phyloP scores from a whole-genome alignment of 306 rosid species.

The Canavalia gladiata region DNA sequence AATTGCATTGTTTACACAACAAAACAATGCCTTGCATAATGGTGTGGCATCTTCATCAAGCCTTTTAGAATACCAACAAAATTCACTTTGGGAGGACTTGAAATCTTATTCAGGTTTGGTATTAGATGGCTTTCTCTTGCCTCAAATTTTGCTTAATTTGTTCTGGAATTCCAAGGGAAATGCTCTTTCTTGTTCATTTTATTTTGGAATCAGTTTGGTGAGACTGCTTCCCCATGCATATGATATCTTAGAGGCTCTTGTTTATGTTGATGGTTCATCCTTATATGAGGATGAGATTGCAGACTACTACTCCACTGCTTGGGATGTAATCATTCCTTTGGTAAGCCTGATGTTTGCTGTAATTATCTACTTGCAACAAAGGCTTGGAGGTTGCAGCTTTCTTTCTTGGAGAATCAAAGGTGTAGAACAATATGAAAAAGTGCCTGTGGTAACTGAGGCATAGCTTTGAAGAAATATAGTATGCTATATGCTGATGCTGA shows the following conservation, averaged over 20 bases:
- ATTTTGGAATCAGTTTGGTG: constrained; percentile 58
- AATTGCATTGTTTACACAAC: constrained; percentile 16
- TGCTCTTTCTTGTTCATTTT: constrained; percentile 51
- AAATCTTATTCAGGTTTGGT: constrained; percentile 51
- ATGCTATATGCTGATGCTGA: neutral
- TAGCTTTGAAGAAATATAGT: neutral
- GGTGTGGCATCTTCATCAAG: neutral
- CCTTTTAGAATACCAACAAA: neutral
- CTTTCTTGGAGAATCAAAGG: constrained; percentile 42
- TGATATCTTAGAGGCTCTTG: constrained; percentile 58
- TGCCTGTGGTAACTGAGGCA: constrained; percentile 20
- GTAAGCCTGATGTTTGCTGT: constrained; percentile 48
- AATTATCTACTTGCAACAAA: constrained; percentile 58
- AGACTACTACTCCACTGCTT: constrained; percentile 51
- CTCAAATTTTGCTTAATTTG: constrained; percentile 58
- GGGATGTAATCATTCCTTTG: constrained; percentile 53
- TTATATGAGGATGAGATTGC: constrained; percentile 44
- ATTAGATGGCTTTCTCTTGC: constrained; percentile 60
- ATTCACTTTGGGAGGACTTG: constrained; percentile 42
- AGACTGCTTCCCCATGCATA: constrained; percentile 59
- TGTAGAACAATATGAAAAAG: constrained; percentile 38
- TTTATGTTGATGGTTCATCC: constrained; percentile 31
- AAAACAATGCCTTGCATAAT: neutral
- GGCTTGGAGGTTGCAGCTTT: constrained; percentile 50
- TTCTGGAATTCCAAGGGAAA: constrained; percentile 46